Evolutionary conservation across 208 protist species (phyloP).

Genomic region (Trypanosoma scelopori): DNA sequence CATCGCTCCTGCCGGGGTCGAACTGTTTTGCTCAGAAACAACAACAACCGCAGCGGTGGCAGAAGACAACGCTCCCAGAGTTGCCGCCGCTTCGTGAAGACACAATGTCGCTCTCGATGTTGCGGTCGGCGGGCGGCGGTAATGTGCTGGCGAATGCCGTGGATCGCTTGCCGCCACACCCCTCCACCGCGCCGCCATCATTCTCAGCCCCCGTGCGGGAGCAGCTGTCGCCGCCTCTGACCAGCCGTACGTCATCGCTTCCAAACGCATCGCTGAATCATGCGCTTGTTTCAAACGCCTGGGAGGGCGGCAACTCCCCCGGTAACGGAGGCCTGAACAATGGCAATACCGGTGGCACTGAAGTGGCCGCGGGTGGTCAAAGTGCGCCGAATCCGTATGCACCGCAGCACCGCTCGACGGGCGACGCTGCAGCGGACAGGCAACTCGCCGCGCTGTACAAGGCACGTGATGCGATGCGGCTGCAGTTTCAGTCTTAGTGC

Average conservation of each 20-base stretch:
- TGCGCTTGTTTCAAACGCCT: too few species aligned
- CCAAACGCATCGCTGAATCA: not conserved
- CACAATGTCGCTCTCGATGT: not conserved
- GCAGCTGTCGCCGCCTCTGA: not conserved
- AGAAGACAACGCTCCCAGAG: not conserved
- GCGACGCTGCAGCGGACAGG: conserved; percentile 70
- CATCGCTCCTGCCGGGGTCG: not conserved
- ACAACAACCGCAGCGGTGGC: conserved; percentile 7
- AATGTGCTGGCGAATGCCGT: not conserved
- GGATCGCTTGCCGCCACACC: not conserved
- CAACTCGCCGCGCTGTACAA: conserved; percentile 76
- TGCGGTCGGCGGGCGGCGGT: too few species aligned
- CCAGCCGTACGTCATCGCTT: conserved; percentile 6
- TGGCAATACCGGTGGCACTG: not conserved
- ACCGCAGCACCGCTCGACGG: conserved; percentile 65
- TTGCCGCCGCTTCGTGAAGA: conserved; percentile 22
- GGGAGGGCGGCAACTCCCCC: too few species aligned
- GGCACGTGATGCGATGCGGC: conserved; percentile 67
- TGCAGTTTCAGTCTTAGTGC: conserved; percentile 36
- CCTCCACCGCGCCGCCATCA: conserved; percentile 10
- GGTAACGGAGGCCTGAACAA: not conserved
- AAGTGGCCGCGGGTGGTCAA: too few species aligned
- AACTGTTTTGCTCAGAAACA: not conserved
- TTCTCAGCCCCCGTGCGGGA: not conserved
- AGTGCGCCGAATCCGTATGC: conserved; percentile 57